Base-by-base conservation (phyloP, 495 filamentous ascomycete genomes). In the Aspergillus saccharolyticus region DNA sequence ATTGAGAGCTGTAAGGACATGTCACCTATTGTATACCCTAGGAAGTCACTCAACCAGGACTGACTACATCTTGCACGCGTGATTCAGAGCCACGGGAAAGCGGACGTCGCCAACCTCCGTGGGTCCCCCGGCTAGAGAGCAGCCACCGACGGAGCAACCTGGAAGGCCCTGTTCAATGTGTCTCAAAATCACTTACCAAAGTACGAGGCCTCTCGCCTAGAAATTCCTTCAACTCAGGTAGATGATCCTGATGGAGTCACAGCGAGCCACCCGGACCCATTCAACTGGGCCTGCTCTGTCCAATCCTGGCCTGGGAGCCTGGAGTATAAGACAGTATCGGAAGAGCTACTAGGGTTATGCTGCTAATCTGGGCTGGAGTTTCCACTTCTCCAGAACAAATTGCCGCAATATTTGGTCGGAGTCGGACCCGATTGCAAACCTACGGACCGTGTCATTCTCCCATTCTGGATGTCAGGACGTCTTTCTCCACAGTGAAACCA, bases 311-410 rank as follows among this genome's bases (percentile, higher is more conserved):
- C 46, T 4, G 25, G 25, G 25, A 28, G 25, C 9, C 3, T 28
- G 25, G 25, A 28, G 9, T 3, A 9, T 9, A 28, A 9, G 25
- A 28, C 25, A 9, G 25, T 28, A 15, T 49, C 20, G 46, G 46
- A 15, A 49, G 25, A 49, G 15, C 44, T 47, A 15, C 20, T 21
- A 49, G 16, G 46, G 46, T 24, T 49, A 24, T n/a, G 10, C 0
- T 21, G 22, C 22, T 24, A 16, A 24, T 49, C 20, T 49, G 46
- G 21, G 22, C 16, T 21, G 20, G 46, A 7, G 46, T 49, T 49
- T 21, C 46, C 46, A 49, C 46, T 49, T 28, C 46, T 49, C 46
- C 46, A 49, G 46, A 49, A 24, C 46, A 15, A 49, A 49, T 49
- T 49, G 46, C 46, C 46, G 46, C 20, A 21, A n/a, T 28, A 9